These are phyloP conservation scores for Aspergillus transmontanensis DNA, from an alignment of 2,329 filamentous ascomycete genomes.

Conservation along the genomic window DNA sequence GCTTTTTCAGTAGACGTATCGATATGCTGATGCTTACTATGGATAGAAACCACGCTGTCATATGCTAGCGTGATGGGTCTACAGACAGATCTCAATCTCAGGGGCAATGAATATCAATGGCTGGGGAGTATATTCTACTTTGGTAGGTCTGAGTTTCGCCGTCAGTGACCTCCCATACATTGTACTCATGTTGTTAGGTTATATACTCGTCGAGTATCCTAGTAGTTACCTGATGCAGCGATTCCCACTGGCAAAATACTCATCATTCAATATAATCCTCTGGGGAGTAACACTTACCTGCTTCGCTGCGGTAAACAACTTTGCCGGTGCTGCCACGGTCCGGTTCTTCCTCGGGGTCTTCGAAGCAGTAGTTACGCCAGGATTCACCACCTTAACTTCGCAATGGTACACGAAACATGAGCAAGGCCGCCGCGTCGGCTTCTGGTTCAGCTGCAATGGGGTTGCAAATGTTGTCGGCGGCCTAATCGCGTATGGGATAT, in stretches of 20 bases:
- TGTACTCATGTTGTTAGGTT: slow-evolving; percentile 7
- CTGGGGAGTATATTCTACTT: slow-evolving; percentile 44
- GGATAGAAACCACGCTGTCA: slow-evolving; percentile 7
- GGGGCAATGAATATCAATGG: slow-evolving; percentile 50
- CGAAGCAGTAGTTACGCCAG: slow-evolving; percentile 18
- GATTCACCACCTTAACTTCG: slow-evolving; percentile 17
- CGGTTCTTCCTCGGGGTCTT: slow-evolving; percentile 24
- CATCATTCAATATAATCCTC: slow-evolving; percentile 37
- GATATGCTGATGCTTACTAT: background rate
- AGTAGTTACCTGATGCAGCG: slow-evolving; percentile 52
- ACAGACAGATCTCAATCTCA: slow-evolving; percentile 34
- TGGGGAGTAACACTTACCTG: slow-evolving; percentile 25
- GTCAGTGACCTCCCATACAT: background rate
- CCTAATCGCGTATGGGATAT: slow-evolving; percentile 16
- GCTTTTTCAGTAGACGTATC: background rate
- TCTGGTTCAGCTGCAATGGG: slow-evolving; percentile 21
- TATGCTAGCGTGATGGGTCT: slow-evolving; percentile 24
- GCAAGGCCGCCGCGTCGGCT: slow-evolving; percentile 17
- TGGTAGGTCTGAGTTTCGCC: background rate
- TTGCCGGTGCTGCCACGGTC: slow-evolving; percentile 20
- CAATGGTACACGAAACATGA: slow-evolving; percentile 19
- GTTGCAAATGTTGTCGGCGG: slow-evolving; percentile 15
- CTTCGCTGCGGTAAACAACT: slow-evolving; percentile 19
- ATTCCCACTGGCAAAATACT: slow-evolving; percentile 52
- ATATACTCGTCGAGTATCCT: slow-evolving; percentile 54